Base-by-base conservation (phyloP, 2,329 filamentous ascomycete genomes). In the Acarospora socialis region DNA sequence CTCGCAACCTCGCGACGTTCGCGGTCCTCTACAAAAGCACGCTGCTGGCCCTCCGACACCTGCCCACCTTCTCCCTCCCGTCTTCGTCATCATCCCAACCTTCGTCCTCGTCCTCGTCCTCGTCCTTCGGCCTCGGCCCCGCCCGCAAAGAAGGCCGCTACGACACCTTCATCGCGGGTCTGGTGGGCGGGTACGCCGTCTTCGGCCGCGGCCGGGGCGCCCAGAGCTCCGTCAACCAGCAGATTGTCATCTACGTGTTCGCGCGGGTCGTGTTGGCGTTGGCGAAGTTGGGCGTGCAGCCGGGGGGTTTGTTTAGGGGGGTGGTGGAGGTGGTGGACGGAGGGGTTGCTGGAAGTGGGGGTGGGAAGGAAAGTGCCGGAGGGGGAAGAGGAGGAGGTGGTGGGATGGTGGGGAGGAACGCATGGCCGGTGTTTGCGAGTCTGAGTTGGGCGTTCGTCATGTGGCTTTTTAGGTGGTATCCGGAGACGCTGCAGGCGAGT, bases 171-270 rank as follows among this genome's bases (percentile, higher is more conserved):
- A 56, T 94, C 38, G 81, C 83, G 7, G 90, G 90, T 5, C 62
- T 94, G 5, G 52, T 92, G 28, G 90, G 90, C 49, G 90, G 90
- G 32, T 98, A 95, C 65, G 60, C 82, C 39, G 82, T 95, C 41
- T 98, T 98, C 53, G 90, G 87, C 29, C 77, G 80, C 38, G 90
- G 87, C 29, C 77, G 80, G 38, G 77, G 77, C 21, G 66, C 65
- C 53, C 75, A 82, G 49, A 80, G 77, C 39, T 79, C 73, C 42
- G 78, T 94, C 40, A 92, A 77, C 59, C 83, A 94, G 64, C 87
- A 98, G 66, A 98, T 98, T 53, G 84, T 93, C 55, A 81, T 95
- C 47, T 98, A 98, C 63, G 81, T 98, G 41, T 94, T 94, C 52
- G 90, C 90, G 28, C 76, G 90, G 43, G 90, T 94, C 10, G 68